A percentile compares a stretch with the other conserved stretches of the same genome.
phyloP scores from a whole-genome alignment of 2,329 filamentous ascomycete species.

The Alternaria incomplexa region DNA sequence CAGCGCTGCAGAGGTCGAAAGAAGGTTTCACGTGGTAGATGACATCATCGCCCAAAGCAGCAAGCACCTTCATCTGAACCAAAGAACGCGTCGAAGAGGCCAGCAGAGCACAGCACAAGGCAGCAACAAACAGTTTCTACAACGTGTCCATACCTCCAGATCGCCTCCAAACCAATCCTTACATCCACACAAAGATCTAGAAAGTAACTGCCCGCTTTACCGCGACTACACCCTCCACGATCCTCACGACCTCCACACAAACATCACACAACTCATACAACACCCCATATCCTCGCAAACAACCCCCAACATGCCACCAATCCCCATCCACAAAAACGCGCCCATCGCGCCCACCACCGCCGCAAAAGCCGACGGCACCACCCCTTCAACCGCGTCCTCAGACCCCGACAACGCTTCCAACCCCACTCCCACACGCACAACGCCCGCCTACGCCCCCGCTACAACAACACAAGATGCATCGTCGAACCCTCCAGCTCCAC shows the following conservation, averaged over 20 bases:
- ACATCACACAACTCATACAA: not conserved
- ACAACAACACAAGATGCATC: constrained; percentile 37
- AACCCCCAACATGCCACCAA: constrained; percentile 50
- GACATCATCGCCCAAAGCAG: constrained; percentile 39
- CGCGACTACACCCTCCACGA: not conserved
- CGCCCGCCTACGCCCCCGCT: constrained; percentile 32
- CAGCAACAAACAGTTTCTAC: constrained; percentile 23
- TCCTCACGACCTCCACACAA: not conserved
- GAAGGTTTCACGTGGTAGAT: constrained; percentile 23
- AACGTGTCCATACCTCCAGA: not conserved
- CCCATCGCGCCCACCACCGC: constrained; percentile 51
- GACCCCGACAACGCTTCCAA: constrained; percentile 19
- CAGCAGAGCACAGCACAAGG: constrained; percentile 17
- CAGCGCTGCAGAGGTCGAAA: not conserved
- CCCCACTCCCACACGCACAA: constrained; percentile 45
- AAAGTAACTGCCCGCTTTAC: not conserved
- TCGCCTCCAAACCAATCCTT: not conserved
- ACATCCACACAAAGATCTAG: not conserved
- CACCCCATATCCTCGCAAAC: not conserved
- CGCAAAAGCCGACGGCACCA: constrained; percentile 45
- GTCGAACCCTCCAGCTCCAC: constrained; percentile 40
- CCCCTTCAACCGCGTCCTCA: constrained; percentile 47
- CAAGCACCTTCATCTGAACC: constrained; percentile 19
- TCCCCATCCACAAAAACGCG: constrained; percentile 55
- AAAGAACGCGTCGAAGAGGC: constrained; percentile 21